Conservation (phyloP, 768 basidiomycete genomes). For the Mycena crocata region DNA sequence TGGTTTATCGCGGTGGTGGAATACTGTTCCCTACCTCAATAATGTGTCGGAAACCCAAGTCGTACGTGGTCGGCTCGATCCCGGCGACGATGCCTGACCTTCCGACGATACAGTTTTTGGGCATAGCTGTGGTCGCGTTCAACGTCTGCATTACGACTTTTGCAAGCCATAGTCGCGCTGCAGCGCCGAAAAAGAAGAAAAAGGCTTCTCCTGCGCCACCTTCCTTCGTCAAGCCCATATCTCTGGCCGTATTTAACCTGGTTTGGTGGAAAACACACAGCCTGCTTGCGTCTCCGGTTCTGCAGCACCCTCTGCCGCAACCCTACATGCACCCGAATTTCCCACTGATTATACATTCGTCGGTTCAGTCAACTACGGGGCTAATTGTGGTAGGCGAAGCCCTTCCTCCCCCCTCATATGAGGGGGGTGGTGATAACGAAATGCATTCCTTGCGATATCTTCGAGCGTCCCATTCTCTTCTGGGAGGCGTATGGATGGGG, state of each 20-base stretch:
- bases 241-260: constrained; percentile 46
- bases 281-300: constrained; percentile 63
- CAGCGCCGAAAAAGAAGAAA: constrained; percentile 34
- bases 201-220: constrained; percentile 26
- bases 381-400: constrained; percentile 86
- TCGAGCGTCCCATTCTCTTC: constrained; percentile 72
- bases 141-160: constrained; percentile 29
- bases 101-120: constrained; percentile 29
- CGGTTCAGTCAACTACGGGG: constrained; percentile 80
- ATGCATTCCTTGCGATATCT: constrained; percentile 69
- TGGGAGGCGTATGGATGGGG: constrained; percentile 86
- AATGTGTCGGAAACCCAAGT: constrained; percentile 54
- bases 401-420: constrained; percentile 50
- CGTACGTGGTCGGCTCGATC: constrained; percentile 40
- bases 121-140: constrained; percentile 31
- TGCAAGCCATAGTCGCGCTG: constrained; percentile 20
- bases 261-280: constrained; percentile 51
- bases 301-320: constrained; percentile 63
- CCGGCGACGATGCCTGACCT: neutral
- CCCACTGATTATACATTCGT: constrained; percentile 74
- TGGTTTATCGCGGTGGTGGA: constrained; percentile 35
- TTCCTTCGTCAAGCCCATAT: constrained; percentile 36
- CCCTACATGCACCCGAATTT: constrained; percentile 64
- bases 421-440: constrained; percentile 43
- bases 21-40: constrained; percentile 38